These are phyloP conservation scores for Colletotrichum scovillei DNA, from an alignment of 2,329 filamentous ascomycete species.

Conservation along the genomic window DNA sequence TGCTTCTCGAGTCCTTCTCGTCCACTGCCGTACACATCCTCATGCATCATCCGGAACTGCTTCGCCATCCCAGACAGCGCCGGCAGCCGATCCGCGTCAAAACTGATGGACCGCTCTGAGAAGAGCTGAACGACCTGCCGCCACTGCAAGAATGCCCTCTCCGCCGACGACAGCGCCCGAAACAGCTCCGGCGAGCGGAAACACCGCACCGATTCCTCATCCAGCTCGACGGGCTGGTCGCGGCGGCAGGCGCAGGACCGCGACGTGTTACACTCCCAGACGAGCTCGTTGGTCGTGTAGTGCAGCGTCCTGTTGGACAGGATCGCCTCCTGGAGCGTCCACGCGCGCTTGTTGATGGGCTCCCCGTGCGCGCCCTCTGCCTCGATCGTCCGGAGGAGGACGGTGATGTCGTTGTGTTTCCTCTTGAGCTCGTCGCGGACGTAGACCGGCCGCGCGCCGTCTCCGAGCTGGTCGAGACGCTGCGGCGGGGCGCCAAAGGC, in stretches of 20 bases:
- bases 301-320: conserved; percentile 37
- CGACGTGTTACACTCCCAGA: conserved; percentile 34
- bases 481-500: background rate
- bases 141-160: background rate
- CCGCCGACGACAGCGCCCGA: background rate
- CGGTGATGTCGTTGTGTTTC: background rate
- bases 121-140: background rate
- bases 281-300: conserved; percentile 32
- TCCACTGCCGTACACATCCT: background rate
- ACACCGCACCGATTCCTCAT: background rate
- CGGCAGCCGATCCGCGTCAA: background rate
- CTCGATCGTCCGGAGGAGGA: background rate
- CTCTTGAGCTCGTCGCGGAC: background rate
- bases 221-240: background rate
- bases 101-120: background rate
- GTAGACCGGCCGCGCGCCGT: background rate
- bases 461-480: background rate
- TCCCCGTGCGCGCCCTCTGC: background rate
- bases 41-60: background rate
- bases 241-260: background rate
- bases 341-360: conserved; percentile 17
- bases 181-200: background rate
- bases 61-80: background rate
- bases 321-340: conserved; percentile 39
- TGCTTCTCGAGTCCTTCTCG: no score